Conservation (phyloP, 2,329 filamentous ascomycete genomes). For the Neoascochyta sp. region DNA sequence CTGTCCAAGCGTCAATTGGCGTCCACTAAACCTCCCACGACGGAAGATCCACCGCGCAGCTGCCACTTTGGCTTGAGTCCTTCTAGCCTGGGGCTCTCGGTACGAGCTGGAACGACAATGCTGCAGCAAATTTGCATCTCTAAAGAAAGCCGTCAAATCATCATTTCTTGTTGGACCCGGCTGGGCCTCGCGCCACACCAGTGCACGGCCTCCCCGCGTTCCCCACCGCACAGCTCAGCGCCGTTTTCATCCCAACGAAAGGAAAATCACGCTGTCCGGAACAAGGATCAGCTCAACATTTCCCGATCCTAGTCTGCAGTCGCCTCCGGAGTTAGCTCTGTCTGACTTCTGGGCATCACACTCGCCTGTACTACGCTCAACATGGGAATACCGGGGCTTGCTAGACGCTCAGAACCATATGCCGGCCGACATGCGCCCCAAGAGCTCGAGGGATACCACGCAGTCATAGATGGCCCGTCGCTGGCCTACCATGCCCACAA, state of each 20-base stretch:
- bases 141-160: too few relatives aligned
- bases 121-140: too few relatives aligned
- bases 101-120: too few relatives aligned
- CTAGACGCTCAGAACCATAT: constrained; percentile 30
- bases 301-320: constrained; percentile 5
- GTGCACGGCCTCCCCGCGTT: constrained; percentile 8
- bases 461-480: constrained; percentile 71
- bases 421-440: constrained; percentile 19
- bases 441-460: constrained; percentile 23
- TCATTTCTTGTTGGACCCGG: too few relatives aligned
- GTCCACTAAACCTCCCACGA: constrained; percentile 17
- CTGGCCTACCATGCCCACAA: constrained; percentile 69
- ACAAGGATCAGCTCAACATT: constrained; percentile 5
- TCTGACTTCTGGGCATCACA: too few relatives aligned
- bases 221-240: constrained; percentile 8
- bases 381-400: constrained; percentile 38
- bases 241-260: constrained; percentile 11
- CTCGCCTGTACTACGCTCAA: constrained; percentile 10
- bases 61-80: constrained; percentile 7
- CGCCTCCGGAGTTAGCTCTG: too few relatives aligned
- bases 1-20: constrained; percentile 12
- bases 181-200: constrained; percentile 8
- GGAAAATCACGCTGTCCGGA: constrained; percentile 9
- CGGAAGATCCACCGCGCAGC: constrained; percentile 9
- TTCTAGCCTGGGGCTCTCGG: too few relatives aligned